Evolutionary conservation across 345 rosid species (phyloP).

Genomic region (Linum tenue): DNA sequence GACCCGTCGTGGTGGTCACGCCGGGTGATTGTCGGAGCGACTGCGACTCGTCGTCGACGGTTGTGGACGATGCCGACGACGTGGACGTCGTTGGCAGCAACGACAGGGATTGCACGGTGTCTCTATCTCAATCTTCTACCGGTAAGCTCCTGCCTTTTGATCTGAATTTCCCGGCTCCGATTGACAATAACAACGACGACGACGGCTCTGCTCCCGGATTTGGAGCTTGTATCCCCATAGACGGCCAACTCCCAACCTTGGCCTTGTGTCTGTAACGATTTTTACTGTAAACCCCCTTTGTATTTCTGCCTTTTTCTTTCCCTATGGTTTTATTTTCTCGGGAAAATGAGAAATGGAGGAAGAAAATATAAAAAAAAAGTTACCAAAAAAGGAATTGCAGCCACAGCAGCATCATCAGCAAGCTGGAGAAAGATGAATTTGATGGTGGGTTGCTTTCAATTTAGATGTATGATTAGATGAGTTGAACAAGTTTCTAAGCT

Average conservation of each 20-base stretch:
- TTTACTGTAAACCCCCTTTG: neutral
- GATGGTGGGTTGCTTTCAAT: neutral
- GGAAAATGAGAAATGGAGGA: neutral
- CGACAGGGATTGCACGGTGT: neutral
- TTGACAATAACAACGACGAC: conserved; percentile 10
- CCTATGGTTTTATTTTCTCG: neutral
- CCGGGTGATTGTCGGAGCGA: conserved; percentile 38
- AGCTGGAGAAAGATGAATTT: neutral
- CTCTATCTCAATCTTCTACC: neutral
- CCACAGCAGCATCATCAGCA: neutral
- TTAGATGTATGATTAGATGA: no score
- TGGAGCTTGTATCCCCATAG: neutral
- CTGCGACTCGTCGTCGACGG: conserved; percentile 40
- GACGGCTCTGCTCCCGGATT: neutral
- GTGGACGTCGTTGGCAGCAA: conserved; percentile 1
- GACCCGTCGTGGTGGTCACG: conserved; percentile 11
- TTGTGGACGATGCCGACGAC: conserved; percentile 26
- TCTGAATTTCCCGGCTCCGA: conserved; percentile 35
- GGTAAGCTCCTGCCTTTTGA: conserved; percentile 30
- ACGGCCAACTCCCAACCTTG: conserved; percentile 22
- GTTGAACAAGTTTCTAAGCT: no score
- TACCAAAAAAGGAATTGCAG: no score
- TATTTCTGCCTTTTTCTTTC: neutral
- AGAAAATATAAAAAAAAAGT: neutral
- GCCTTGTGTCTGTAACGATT: conserved; percentile 15